These are phyloP conservation scores for Asterophora lycoperdoides DNA, from an alignment of 768 basidiomycete species.

Conservation along the genomic window DNA sequence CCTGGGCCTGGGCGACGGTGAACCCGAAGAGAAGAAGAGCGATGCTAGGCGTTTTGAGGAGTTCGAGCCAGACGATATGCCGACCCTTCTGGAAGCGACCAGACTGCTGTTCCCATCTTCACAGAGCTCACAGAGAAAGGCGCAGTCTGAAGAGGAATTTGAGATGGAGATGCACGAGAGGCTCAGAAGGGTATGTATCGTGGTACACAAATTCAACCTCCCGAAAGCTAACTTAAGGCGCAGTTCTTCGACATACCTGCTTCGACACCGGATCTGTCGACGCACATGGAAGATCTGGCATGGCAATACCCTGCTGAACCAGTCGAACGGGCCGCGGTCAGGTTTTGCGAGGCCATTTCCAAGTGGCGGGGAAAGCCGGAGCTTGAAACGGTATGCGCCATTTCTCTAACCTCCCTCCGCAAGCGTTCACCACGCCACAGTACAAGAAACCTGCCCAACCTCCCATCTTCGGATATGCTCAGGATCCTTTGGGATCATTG, in stretches of 20 bases:
- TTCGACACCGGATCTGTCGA: slow-evolving; percentile 68
- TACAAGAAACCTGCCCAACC: slow-evolving; percentile 49
- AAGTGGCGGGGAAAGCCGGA: slow-evolving; percentile 85
- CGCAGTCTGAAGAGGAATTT: slow-evolving; percentile 65
- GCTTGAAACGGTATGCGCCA: slow-evolving; percentile 59
- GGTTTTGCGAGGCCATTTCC: slow-evolving; percentile 79
- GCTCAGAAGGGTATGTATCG: slow-evolving; percentile 54
- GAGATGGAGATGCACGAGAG: slow-evolving; percentile 72
- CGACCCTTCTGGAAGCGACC: slow-evolving; percentile 59
- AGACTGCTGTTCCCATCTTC: slow-evolving; percentile 66
- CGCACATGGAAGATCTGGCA: slow-evolving; percentile 75
- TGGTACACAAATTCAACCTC: neutral
- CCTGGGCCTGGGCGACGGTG: slow-evolving; percentile 39
- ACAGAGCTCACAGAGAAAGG: slow-evolving; percentile 33
- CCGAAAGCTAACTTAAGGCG: slow-evolving; percentile 1
- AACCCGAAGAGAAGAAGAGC: slow-evolving; percentile 36
- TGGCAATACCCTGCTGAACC: slow-evolving; percentile 81
- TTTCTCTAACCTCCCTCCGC: slow-evolving; percentile 15
- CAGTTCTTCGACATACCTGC: slow-evolving; percentile 78
- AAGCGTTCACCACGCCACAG: slow-evolving; percentile 33
- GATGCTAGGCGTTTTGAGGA: slow-evolving; percentile 40
- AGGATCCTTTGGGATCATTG: slow-evolving; percentile 30
- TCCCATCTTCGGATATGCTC: slow-evolving; percentile 19
- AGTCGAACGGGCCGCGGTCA: slow-evolving; percentile 69
- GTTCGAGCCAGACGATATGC: slow-evolving; percentile 76